Base-by-base conservation (phyloP, 345 rosid species). In the Barbarea vulgaris region DNA sequence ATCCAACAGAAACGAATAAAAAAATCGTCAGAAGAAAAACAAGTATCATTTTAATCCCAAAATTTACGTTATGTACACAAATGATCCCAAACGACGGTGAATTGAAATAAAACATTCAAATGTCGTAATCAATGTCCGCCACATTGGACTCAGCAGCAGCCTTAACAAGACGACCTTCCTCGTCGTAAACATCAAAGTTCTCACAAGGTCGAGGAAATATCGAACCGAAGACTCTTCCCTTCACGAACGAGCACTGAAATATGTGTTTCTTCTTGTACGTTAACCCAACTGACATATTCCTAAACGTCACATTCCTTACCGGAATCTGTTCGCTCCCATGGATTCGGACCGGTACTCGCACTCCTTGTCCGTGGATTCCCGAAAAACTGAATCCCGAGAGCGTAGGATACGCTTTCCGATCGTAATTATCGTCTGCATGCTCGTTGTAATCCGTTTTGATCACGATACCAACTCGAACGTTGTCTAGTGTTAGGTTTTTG, bases 361-460 rank as follows among this genome's bases (percentile, higher is more conserved):
- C 96, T 53, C 90, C 97, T 59, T 88, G 88, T 9, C 97, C 97
- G 31, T 84, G 90, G 57, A 92, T 73, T 22, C 97, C 91, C 0
- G 34, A 60, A 73, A 88, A 92, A 59, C 86, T 88, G 85, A 92
- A 86, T 64, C 83, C 91, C 14, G 65, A 36, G 5, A 90, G 84
- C 5, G 39, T 70, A 6, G 97, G 97, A 50, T 84, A 52, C 0
- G 94, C 96, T 75, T 86, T 87, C 7, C 85, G 85, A 70, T 92
- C 85, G 44, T 59, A 92, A 24, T 86, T 89, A 9, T 82, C 89
- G 34, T 92, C 97, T 0, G 96, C 91, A 68, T 90, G 94, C 78
- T 92, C 97, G 55, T 92, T 92, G 89, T 92, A 92, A 70, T 90
- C 97, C 3, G 96, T 90, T 78, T 92, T 90, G 56, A 92, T 86